Base-by-base conservation (phyloP, 1,284 basidiomycete genomes). In the Chiua sp. region DNA sequence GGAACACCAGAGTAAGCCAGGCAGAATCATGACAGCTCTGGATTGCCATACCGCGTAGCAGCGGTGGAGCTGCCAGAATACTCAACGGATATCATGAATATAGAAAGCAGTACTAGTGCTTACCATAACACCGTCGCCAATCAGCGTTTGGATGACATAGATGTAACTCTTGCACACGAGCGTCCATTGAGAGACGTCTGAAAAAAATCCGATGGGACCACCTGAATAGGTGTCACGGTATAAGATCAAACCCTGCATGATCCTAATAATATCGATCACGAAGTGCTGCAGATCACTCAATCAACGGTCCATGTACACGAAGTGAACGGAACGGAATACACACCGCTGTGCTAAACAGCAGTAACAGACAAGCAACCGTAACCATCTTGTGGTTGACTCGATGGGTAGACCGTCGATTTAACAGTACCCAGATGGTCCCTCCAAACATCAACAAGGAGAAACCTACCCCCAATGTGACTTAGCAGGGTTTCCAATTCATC, bases 401-500 rank as follows among this genome's bases (percentile, higher is more conserved):
- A 28, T 10, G 49, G n/a, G 49, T 33, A 15, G 30, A 35, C 15
- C 42, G 49, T 26, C 20, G 49, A 22, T 18, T 51, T 18, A 35
- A 47, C 42, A 56, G n/a, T 15, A 35, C 11, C 55, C 48, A 55
- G 26, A 55, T 30, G 20, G 54, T 39, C 30, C 54, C 54, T 30
- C 54, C 54, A 15, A 55, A 55, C 54, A 55, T 49, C 47, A 55
- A 30, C 20, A 55, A 35, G 18, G 54, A 55, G 33, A 55, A 55
- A 18, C 55, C 55, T 56, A 11, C n/a, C 22, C 15, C 28, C 26
- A 26, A 8, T 26, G 33, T n/a, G 26, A n/a, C 6, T 49, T 28
- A n/a, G 20, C 13, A 12, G 39, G 16, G 7, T 26, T 39, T n/a
- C 32, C n/a, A 1, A 13, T 26, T 52, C 16, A 32, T 46, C 32